Evolutionary conservation across 805 yeast genomes (phyloP).

Genomic region (Ogataea glucozyma): DNA sequence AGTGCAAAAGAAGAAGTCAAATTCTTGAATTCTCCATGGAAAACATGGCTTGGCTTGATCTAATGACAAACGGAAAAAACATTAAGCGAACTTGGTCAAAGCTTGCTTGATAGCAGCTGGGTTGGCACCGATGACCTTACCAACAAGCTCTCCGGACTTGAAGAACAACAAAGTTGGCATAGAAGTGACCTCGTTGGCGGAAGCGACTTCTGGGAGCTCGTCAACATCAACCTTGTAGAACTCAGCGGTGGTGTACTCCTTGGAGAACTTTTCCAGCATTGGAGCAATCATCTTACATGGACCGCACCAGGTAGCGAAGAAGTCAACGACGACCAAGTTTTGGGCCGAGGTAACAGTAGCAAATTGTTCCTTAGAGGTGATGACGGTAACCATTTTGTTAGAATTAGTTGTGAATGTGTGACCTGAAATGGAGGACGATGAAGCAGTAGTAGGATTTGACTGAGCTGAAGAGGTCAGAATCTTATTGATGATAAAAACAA

Average conservation of each 20-base stretch:
- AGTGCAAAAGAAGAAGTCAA: background rate
- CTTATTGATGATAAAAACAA: slow-evolving; percentile 30
- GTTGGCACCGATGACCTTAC: slow-evolving; percentile 87
- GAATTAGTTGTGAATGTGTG: slow-evolving; percentile 3
- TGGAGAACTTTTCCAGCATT: slow-evolving; percentile 76
- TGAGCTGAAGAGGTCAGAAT: slow-evolving; percentile 21
- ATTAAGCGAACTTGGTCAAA: slow-evolving; percentile 34
- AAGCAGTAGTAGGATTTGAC: slow-evolving; percentile 9
- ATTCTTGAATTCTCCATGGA: background rate
- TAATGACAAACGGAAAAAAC: slow-evolving; percentile 1
- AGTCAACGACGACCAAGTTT: slow-evolving; percentile 88
- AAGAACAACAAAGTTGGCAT: slow-evolving; percentile 71
- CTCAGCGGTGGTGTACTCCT: slow-evolving; percentile 62
- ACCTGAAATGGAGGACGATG: slow-evolving; percentile 7
- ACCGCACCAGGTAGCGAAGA: slow-evolving; percentile 98
- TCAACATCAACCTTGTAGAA: slow-evolving; percentile 95
- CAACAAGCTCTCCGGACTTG: slow-evolving; percentile 79
- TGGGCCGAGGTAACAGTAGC: slow-evolving; percentile 54
- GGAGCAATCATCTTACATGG: slow-evolving; percentile 99
- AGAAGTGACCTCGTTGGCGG: slow-evolving; percentile 55
- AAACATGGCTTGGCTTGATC: too few relatives aligned
- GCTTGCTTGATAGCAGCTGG: slow-evolving; percentile 78
- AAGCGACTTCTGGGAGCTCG: slow-evolving; percentile 73
- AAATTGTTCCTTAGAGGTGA: slow-evolving; percentile 57
- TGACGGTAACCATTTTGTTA: slow-evolving; percentile 52